Conservation (phyloP, 2,329 filamentous ascomycete genomes). For the Nothophaeocryptopus gaeumannii region DNA sequence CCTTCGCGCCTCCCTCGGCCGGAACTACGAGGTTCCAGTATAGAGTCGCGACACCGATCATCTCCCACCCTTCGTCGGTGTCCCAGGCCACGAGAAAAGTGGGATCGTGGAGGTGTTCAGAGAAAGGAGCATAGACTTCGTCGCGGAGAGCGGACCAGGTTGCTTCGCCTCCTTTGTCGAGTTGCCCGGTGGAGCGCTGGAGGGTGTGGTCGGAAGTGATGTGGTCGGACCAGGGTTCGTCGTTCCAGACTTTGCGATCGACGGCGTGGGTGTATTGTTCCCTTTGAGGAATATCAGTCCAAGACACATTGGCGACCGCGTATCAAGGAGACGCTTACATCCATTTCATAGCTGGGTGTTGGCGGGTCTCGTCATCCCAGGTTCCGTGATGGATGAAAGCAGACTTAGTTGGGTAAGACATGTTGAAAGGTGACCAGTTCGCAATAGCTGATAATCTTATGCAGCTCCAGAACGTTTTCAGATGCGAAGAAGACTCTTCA, state of each 20-base stretch:
- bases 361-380: slow-evolving; percentile 24
- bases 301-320: slow-evolving; percentile 18
- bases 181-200: slow-evolving; percentile 21
- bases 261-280: slow-evolving; percentile 2
- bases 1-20: slow-evolving; percentile 14
- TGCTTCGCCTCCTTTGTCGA: slow-evolving; percentile 22
- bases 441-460: no score
- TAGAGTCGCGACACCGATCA: slow-evolving; percentile 26
- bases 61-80: slow-evolving; percentile 26
- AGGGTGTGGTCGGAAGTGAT: slow-evolving; percentile 1
- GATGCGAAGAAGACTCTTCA: no score
- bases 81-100: slow-evolving; percentile 21
- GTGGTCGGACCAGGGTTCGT: neutral
- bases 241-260: slow-evolving; percentile 18
- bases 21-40: slow-evolving; percentile 24
- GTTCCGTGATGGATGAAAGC: slow-evolving; percentile 23
- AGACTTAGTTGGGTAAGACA: slow-evolving; percentile 27
- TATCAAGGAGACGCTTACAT: slow-evolving; percentile 27
- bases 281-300: slow-evolving; percentile 2
- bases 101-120: slow-evolving; percentile 24
- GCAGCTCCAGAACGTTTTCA: no score
- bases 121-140: slow-evolving; percentile 28
- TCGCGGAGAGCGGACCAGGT: slow-evolving; percentile 20
- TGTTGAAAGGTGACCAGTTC: neutral
- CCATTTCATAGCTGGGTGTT: slow-evolving; percentile 28